Conservation (phyloP, 371 early-diverging fungal species). For the Apophysomyces elegans region DNA sequence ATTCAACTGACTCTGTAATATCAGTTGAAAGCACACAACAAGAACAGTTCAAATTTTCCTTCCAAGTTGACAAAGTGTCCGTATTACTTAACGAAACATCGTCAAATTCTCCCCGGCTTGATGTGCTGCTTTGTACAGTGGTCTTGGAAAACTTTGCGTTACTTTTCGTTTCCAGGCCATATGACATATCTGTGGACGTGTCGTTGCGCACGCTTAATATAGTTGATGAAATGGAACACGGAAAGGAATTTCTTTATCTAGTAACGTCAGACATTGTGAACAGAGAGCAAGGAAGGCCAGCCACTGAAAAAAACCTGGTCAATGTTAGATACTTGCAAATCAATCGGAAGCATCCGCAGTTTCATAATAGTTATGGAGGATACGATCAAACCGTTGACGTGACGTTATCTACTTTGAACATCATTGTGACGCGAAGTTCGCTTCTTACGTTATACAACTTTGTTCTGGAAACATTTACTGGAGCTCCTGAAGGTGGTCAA, state of each 20-base stretch:
- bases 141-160: slow-evolving; percentile 74
- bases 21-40: slow-evolving; percentile 37
- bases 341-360: slow-evolving; percentile 79
- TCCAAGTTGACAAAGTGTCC: slow-evolving; percentile 74
- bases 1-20: slow-evolving; percentile 24
- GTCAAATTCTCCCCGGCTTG: slow-evolving; percentile 40
- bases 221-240: slow-evolving; percentile 74
- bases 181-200: slow-evolving; percentile 76
- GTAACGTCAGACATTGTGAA: slow-evolving; percentile 58
- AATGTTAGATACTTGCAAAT: slow-evolving; percentile 75
- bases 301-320: slow-evolving; percentile 62
- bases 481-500: background rate
- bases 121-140: slow-evolving; percentile 69
- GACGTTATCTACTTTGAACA: slow-evolving; percentile 80
- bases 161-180: slow-evolving; percentile 69
- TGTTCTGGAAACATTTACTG: slow-evolving; percentile 79
- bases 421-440: slow-evolving; percentile 85
- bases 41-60: slow-evolving; percentile 70
- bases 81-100: slow-evolving; percentile 61
- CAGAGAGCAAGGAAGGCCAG: slow-evolving; percentile 31
- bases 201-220: slow-evolving; percentile 76
- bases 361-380: slow-evolving; percentile 71
- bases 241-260: slow-evolving; percentile 69
- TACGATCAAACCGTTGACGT: slow-evolving; percentile 85
- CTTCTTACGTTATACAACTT: slow-evolving; percentile 88